Evolutionary conservation across 2,329 filamentous ascomycete species (phyloP).

Genomic region (Ascochyta viciae-villosae): DNA sequence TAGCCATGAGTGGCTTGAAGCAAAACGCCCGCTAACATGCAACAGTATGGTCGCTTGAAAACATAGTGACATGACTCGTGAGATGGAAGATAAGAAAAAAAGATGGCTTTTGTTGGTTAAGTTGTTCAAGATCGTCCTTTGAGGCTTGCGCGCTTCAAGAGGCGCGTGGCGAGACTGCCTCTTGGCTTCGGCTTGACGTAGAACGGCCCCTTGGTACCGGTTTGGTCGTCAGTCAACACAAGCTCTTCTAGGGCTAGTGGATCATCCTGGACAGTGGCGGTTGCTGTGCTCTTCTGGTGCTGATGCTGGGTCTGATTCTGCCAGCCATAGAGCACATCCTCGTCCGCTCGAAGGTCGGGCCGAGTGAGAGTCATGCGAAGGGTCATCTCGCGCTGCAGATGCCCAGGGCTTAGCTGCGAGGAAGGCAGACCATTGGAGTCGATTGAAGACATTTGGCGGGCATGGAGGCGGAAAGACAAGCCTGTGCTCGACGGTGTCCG

Average conservation of each 20-base stretch:
- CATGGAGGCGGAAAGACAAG: constrained; percentile 42
- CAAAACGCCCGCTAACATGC: constrained; percentile 38
- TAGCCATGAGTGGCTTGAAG: constrained; percentile 13
- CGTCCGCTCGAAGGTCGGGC: constrained; percentile 80
- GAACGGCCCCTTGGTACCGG: constrained; percentile 55
- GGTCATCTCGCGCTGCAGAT: constrained; percentile 82
- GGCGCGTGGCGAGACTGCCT: constrained; percentile 44
- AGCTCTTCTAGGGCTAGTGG: constrained; percentile 64
- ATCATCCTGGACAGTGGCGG: constrained; percentile 49
- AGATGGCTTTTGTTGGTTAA: constrained; percentile 5
- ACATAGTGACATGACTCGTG: constrained; percentile 7
- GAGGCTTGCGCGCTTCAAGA: constrained; percentile 48
- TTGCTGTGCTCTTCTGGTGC: constrained; percentile 22
- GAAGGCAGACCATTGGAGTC: constrained; percentile 39
- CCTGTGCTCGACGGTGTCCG: constrained; percentile 48
- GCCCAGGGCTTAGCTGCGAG: constrained; percentile 28
- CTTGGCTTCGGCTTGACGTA: constrained; percentile 49
- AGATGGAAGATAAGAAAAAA: not conserved
- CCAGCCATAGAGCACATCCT: constrained; percentile 76
- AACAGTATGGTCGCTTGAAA: constrained; percentile 17
- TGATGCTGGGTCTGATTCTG: constrained; percentile 46
- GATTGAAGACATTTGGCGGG: constrained; percentile 40
- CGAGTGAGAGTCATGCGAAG: constrained; percentile 93
- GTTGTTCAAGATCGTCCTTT: constrained; percentile 30
- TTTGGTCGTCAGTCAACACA: constrained; percentile 56